Base-by-base conservation (phyloP, 352 stramenopile genomes). In the Saprolegnia diclina region DNA sequence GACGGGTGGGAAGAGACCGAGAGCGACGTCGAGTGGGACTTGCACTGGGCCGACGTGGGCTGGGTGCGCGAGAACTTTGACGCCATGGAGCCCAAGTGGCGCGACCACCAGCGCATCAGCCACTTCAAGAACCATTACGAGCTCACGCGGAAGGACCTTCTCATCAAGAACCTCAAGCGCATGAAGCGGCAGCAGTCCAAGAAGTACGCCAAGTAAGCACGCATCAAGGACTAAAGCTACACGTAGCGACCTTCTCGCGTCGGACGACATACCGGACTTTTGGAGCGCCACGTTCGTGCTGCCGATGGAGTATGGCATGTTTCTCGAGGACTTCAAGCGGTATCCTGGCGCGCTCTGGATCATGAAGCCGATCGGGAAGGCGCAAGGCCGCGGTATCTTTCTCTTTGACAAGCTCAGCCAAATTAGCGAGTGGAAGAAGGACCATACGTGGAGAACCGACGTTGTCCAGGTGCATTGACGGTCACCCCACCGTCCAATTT, bases 101-200 rank as follows among this genome's bases (percentile, higher is more conserved):
- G 87, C 59, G 81, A 88, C 62, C 77, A 88, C 46, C 81, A 97
- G 78, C 75, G 85, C 13, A 77, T 97, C 29, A 97, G 97, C 78
- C 91, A 97, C 69, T 97, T 97, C 74, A 86, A 91, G 56, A 97
- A 97, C 74, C 88, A 96, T 73, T 96, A 96, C 65, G 91, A 97
- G 72, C 83, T 97, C 65, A 97, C 87, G 26, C 76, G 90, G 19
- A 97, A 97, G 65, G 88, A 96, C 56, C 64, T 95, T 40, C 70
- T 95, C 19, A 79, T 94, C 21, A 95, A 97, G 74, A 97, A 97
- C 71, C 76, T 97, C 56, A 97, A 97, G 77, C 81, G 89, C 53
- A 89, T 90, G 71, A 92, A 92, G 71, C 78, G 81, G 56, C 81
- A 93, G 70, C 78, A 66, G 21, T 40, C 57, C 57, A 66, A 66